A percentile compares a stretch with the other conserved stretches of the same genome.
phyloP scores from a whole-genome alignment of 2,329 filamentous ascomycete genomes.

The Calonectria fujianensis region DNA sequence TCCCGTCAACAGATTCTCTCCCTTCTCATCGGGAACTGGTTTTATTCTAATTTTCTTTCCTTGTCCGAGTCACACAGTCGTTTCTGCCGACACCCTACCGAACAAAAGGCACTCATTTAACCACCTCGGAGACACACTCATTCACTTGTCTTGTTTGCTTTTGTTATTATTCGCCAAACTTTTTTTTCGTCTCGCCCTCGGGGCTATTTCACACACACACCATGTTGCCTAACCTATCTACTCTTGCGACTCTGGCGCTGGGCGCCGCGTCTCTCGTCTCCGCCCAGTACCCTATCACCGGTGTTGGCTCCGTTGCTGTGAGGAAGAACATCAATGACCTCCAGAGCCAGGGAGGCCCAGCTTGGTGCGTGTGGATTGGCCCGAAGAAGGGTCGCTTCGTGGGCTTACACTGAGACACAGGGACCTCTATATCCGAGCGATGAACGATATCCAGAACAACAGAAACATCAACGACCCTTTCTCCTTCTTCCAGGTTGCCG shows the following conservation, averaged over 20 bases:
- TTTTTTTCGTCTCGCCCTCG: conserved; percentile 16
- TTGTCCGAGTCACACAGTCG: conserved; percentile 37
- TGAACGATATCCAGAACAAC: conserved; percentile 65
- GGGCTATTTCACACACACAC: conserved; percentile 41
- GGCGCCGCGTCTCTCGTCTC: conserved; percentile 50
- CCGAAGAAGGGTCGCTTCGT: background rate
- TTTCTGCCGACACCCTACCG: conserved; percentile 23
- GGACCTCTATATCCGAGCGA: conserved; percentile 70
- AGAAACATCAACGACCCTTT: conserved; percentile 62
- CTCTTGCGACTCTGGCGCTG: conserved; percentile 53
- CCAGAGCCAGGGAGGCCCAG: conserved; percentile 62
- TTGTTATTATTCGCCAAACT: conserved; percentile 5
- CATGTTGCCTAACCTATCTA: conserved; percentile 48
- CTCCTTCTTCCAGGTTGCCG: conserved; percentile 70
- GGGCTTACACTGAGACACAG: conserved; percentile 56
- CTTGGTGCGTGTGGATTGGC: conserved; percentile 62
- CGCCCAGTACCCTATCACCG: conserved; percentile 60
- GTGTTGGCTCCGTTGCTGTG: conserved; percentile 62
- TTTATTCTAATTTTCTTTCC: conserved; percentile 26
- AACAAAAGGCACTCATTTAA: conserved; percentile 2
- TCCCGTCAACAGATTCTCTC: background rate
- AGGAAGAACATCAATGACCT: conserved; percentile 70
- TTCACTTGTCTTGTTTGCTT: background rate
- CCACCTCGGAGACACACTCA: conserved; percentile 27
- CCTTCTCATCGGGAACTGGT: conserved; percentile 23